These are phyloP conservation scores for Colletotrichum paranaense DNA, from an alignment of 2,329 filamentous ascomycete genomes.

Conservation along the genomic window DNA sequence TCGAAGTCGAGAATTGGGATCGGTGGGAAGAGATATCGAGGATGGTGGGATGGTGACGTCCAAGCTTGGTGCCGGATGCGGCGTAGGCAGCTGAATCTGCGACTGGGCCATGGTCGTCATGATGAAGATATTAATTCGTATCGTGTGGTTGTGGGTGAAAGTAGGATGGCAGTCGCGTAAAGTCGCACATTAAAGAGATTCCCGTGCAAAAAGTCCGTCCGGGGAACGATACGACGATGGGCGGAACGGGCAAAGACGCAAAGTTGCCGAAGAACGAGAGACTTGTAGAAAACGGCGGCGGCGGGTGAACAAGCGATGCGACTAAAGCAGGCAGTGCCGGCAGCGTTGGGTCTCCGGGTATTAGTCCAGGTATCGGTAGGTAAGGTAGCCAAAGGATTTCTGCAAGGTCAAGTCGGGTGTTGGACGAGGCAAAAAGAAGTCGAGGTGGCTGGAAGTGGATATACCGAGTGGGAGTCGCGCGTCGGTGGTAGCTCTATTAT, in stretches of 20 bases:
- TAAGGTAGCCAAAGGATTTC: background rate
- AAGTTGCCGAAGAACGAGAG: background rate
- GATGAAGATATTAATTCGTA: conserved; percentile 3
- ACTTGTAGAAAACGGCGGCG: conserved; percentile 7
- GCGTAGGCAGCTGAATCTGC: conserved; percentile 24
- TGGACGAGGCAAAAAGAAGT: conserved; percentile 16
- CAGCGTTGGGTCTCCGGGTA: background rate
- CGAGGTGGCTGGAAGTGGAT: conserved; percentile 35
- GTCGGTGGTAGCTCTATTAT: conserved; percentile 20
- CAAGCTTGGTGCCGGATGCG: conserved; percentile 25
- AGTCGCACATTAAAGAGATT: conserved; percentile 23
- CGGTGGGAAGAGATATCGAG: conserved; percentile 36
- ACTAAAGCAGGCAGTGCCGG: background rate
- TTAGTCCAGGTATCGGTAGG: background rate
- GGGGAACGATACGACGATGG: background rate
- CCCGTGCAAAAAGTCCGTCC: conserved; percentile 20
- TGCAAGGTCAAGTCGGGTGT: conserved; percentile 1
- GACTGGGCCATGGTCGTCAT: conserved; percentile 30
- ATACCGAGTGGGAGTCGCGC: conserved; percentile 25
- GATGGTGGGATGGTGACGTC: conserved; percentile 39
- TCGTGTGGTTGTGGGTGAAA: conserved; percentile 15
- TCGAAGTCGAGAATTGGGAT: conserved; percentile 44
- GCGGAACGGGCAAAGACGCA: background rate
- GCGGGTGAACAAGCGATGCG: background rate
- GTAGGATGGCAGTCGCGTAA: conserved; percentile 20